Evolutionary conservation across 2,329 filamentous ascomycete species (phyloP).

Genomic region (Paradendryphiella salina): DNA sequence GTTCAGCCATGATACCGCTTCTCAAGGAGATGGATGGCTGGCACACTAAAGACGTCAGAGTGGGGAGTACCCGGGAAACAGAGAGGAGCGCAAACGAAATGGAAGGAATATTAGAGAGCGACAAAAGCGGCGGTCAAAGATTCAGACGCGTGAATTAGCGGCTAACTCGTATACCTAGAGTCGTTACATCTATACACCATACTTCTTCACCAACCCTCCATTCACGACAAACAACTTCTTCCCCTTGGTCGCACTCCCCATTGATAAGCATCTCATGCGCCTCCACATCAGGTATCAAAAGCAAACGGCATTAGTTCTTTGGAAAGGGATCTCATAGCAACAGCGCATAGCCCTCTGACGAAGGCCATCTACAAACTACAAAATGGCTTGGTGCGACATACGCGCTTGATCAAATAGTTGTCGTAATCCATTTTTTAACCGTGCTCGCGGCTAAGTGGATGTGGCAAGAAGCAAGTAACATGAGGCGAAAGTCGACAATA

Average conservation of each 20-base stretch:
- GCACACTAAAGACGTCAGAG: not conserved
- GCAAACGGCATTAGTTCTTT: no score
- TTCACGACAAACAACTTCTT: no score
- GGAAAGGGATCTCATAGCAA: no score
- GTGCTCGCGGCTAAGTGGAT: not conserved
- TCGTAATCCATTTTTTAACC: not conserved
- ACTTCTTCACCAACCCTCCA: no score
- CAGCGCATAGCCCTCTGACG: no score
- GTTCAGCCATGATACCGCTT: conserved; percentile 4
- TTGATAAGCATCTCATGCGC: no score
- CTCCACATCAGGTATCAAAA: no score
- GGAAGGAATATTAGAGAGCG: not conserved
- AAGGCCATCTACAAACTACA: not conserved
- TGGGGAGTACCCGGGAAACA: not conserved
- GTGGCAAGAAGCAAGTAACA: not conserved
- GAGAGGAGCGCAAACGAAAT: not conserved
- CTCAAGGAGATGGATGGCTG: conserved; percentile 5
- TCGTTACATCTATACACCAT: no score
- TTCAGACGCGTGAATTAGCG: conserved; percentile 4
- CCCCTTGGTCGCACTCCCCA: no score
- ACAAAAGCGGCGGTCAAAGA: not conserved
- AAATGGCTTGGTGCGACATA: not conserved
- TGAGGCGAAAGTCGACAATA: not conserved
- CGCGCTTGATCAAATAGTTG: not conserved
- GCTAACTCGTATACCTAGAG: no score